Conservation (phyloP, 1,284 basidiomycete genomes). For the Ceratobasidium sp. region DNA sequence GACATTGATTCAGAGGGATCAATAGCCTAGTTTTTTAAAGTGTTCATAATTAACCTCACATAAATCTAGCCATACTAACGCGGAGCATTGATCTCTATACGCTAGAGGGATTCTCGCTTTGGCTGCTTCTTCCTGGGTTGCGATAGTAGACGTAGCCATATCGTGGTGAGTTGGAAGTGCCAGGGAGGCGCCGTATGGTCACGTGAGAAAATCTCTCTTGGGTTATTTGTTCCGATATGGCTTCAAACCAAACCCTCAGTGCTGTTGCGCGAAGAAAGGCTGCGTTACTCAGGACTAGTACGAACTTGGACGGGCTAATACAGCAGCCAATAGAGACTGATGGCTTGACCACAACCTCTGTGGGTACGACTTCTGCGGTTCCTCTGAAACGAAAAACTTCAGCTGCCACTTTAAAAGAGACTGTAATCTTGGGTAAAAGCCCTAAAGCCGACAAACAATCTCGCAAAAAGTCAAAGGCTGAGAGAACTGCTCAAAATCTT, state of each 20-base stretch:
- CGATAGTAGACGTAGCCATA: constrained; percentile 81
- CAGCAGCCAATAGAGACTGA: not conserved
- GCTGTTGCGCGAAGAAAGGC: constrained; percentile 48
- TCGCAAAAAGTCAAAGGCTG: constrained; percentile 20
- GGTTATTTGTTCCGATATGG: not conserved
- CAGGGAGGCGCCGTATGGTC: constrained; percentile 1
- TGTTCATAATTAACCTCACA: not conserved
- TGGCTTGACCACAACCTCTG: not conserved
- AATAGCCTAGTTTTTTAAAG: constrained; percentile 70
- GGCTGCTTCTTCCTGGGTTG: constrained; percentile 88
- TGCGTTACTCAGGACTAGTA: not conserved
- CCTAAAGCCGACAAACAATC: not conserved
- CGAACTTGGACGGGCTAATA: not conserved
- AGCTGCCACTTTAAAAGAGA: constrained; percentile 1
- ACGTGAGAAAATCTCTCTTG: constrained; percentile 8
- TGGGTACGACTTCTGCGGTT: not conserved
- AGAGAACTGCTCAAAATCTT: not conserved
- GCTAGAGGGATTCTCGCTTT: constrained; percentile 81
- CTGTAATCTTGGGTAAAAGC: not conserved
- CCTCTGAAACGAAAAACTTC: constrained; percentile 38
- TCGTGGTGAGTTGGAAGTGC: constrained; percentile 6
- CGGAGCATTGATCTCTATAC: constrained; percentile 93
- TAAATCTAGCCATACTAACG: constrained; percentile 70
- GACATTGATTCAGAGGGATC: constrained; percentile 87
- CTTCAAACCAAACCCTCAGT: constrained; percentile 35